Base-by-base conservation (phyloP, 2,329 filamentous ascomycete genomes). In the Dactylonectria estremocensis region DNA sequence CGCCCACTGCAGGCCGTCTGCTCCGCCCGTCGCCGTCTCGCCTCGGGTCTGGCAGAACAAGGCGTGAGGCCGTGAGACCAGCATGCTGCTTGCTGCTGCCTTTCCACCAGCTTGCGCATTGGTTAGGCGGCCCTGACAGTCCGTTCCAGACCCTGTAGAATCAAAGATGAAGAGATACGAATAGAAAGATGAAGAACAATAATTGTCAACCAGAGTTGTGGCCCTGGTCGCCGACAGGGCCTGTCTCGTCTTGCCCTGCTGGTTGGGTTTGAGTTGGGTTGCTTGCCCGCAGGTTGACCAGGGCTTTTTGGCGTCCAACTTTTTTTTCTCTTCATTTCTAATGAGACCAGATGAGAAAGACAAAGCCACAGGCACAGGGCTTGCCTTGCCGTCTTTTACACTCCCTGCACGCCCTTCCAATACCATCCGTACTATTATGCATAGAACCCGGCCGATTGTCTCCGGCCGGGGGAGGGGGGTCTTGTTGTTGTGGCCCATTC, bases 391-490 rank as follows among this genome's bases (percentile, higher is more conserved):
- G 22, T 55, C n/a, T 55, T 48, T 49, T 55, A 52, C 57, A 61
- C 50, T 35, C 49, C 62, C 45, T 57, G 57, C 57, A 66, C 63
- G 45, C 57, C 63, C 63, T 66, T 52, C 18, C 37, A 56, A 35
- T 53, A 35, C 31, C 35, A 33, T 35, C 33, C 50, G 28, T 53
- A n/a, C 28, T 35, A 35, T 49, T 35, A 35, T 49, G 5, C 20
- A 37, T 10, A 57, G 66, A 60, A 59, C 69, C 60, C 64, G 66
- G 58, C 62, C 63, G 58, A 62, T 64, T 70, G 64, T 73, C 59
- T 66, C 72, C 63, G 73, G 68, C 62, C 61, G 61, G 67, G 69
- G 49, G 61, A 66, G 69, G 49, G 3, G 24, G n/a, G 24, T 10
- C 20, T 52, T 69, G 68, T 69, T 20, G 13, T 22, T 31, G 14